Percentiles rank a stretch among this genome's conserved stretches.
phyloP scores from a whole-genome alignment of 768 basidiomycete species.

The Hemileccinum rubropunctum region DNA sequence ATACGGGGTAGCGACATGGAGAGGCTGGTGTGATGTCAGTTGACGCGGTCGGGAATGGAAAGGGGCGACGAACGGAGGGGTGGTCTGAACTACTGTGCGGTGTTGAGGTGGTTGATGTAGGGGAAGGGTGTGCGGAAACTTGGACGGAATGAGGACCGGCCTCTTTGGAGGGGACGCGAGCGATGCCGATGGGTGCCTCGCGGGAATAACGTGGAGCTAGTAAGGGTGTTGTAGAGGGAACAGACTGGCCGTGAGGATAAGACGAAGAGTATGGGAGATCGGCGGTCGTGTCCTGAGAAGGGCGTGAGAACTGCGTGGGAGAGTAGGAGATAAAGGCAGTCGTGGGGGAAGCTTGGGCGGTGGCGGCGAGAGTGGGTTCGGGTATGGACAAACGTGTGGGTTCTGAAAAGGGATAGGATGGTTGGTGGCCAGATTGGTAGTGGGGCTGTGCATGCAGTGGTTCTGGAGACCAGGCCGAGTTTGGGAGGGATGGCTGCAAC shows the following conservation, averaged over 20 bases:
- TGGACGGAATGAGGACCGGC: constrained; percentile 26
- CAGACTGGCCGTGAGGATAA: constrained; percentile 24
- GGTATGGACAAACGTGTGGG: constrained; percentile 30
- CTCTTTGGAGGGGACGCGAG: constrained; percentile 27
- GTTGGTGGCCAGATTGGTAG: constrained; percentile 21
- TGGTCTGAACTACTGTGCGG: constrained; percentile 38
- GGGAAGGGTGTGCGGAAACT: constrained; percentile 36
- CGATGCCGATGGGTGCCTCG: constrained; percentile 41
- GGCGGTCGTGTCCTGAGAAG: constrained; percentile 30
- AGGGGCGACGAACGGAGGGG: constrained; percentile 24
- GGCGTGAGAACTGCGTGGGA: constrained; percentile 32
- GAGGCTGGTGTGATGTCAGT: constrained; percentile 59
- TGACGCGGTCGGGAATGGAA: constrained; percentile 29
- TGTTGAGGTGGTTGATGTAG: constrained; percentile 42
- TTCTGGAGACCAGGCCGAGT: constrained; percentile 38
- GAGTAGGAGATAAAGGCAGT: constrained; percentile 31
- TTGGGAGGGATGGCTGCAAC: constrained; percentile 24
- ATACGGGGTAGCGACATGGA: constrained; percentile 68
- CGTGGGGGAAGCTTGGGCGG: constrained; percentile 28
- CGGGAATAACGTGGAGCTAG: constrained; percentile 48
- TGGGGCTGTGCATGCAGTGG: constrained; percentile 33
- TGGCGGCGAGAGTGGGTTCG: constrained; percentile 29
- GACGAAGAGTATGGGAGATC: constrained; percentile 38
- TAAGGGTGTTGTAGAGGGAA: constrained; percentile 23
- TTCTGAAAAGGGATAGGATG: constrained; percentile 26